Evolutionary conservation across 2,329 filamentous ascomycete species (phyloP).

Genomic region (Aspergillus clavatus): DNA sequence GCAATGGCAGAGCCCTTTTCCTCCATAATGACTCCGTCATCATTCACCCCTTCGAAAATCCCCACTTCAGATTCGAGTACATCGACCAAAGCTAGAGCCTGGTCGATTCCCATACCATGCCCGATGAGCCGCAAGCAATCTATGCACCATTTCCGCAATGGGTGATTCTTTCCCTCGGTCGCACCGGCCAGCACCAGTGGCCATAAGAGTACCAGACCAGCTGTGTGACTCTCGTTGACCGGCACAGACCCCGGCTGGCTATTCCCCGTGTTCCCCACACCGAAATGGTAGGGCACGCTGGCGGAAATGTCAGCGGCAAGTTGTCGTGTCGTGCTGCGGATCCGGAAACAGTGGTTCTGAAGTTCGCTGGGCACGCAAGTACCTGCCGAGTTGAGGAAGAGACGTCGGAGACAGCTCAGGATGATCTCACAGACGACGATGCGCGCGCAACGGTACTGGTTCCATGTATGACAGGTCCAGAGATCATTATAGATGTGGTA

Average conservation of each 20-base stretch:
- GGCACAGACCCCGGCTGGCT: constrained; percentile 9
- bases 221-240: constrained; percentile 26
- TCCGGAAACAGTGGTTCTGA: constrained; percentile 24
- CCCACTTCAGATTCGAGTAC: constrained; percentile 27
- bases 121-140: constrained; percentile 32
- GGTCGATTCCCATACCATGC: constrained; percentile 34
- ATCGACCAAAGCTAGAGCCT: constrained; percentile 34
- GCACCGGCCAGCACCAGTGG: constrained; percentile 35
- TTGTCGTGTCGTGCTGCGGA: constrained; percentile 24
- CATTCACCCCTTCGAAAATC: constrained; percentile 19
- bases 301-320: constrained; percentile 35
- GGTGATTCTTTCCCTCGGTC: constrained; percentile 24
- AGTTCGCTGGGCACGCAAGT: constrained; percentile 26
- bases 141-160: constrained; percentile 30
- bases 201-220: constrained; percentile 35
- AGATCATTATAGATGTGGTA: constrained; percentile 55
- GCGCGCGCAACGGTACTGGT: constrained; percentile 57
- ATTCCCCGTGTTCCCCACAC: constrained; percentile 15
- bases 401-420: constrained; percentile 24
- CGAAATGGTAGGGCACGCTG: constrained; percentile 34
- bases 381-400: constrained; percentile 19
- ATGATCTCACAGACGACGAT: constrained; percentile 52
- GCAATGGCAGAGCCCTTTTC: constrained; percentile 6
- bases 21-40: constrained; percentile 14
- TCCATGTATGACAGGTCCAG: constrained; percentile 54